phyloP scores from a whole-genome alignment of 2,329 filamentous ascomycete genomes.

The Colletotrichum chlorophyti region DNA sequence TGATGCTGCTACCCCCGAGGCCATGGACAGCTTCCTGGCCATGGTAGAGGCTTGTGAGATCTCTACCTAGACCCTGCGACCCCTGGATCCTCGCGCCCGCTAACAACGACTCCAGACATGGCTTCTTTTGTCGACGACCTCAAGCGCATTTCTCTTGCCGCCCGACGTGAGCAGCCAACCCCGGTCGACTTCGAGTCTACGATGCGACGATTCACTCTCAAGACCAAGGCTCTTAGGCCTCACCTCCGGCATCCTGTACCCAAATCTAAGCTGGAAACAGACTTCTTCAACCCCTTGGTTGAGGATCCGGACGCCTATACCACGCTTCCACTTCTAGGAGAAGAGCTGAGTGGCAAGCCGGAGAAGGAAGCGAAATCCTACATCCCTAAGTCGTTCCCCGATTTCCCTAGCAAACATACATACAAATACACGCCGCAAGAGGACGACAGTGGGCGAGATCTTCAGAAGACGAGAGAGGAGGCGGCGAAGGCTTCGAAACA shows the following conservation, averaged over 20 bases:
- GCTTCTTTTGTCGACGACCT: slow-evolving; percentile 55
- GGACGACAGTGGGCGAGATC: slow-evolving; percentile 53
- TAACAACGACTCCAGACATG: slow-evolving; percentile 50
- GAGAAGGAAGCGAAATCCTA: slow-evolving; percentile 63
- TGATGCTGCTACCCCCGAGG: slow-evolving; percentile 58
- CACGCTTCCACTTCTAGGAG: slow-evolving; percentile 53
- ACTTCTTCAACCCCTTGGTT: slow-evolving; percentile 45
- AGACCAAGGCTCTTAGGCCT: slow-evolving; percentile 57
- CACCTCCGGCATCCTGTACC: slow-evolving; percentile 62
- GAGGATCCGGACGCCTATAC: slow-evolving; percentile 48
- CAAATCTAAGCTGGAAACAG: slow-evolving; percentile 43
- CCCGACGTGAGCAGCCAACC: slow-evolving; percentile 59
- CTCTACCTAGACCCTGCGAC: neutral
- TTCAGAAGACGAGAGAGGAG: slow-evolving; percentile 65
- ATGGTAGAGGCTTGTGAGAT: slow-evolving; percentile 64
- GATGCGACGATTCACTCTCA: slow-evolving; percentile 58
- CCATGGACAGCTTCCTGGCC: slow-evolving; percentile 63
- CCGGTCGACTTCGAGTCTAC: slow-evolving; percentile 65
- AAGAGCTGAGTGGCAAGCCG: slow-evolving; percentile 63
- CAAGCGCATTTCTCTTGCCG: slow-evolving; percentile 52
- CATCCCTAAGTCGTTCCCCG: slow-evolving; percentile 65
- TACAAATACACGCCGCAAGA: slow-evolving; percentile 66
- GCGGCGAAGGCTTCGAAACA: slow-evolving; percentile 66
- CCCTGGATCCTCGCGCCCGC: slow-evolving; percentile 19
- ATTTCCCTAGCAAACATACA: slow-evolving; percentile 70